These are phyloP conservation scores for Leccinellum albellum DNA, from an alignment of 768 basidiomycete genomes.

Conservation along the genomic window DNA sequence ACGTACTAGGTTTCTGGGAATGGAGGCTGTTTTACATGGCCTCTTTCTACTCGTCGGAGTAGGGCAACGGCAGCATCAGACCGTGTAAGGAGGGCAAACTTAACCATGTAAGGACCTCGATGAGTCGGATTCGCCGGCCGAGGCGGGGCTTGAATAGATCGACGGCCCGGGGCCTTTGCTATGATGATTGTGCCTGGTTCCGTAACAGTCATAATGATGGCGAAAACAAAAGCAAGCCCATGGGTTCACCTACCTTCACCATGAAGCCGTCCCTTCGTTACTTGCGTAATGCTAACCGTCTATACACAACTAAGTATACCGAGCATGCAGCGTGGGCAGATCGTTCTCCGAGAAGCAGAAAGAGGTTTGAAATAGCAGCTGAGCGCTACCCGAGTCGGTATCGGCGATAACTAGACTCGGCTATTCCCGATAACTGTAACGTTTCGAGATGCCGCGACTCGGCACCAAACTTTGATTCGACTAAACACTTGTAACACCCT, in stretches of 20 bases:
- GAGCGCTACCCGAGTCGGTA: too few species aligned
- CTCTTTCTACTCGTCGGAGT: background rate
- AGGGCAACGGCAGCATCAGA: too few species aligned
- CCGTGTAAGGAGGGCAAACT: too few species aligned
- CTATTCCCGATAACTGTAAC: conserved; percentile 13
- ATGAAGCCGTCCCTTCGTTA: background rate
- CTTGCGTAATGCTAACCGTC: background rate
- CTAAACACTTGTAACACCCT: background rate
- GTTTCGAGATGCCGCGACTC: conserved; percentile 16
- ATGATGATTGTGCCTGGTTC: background rate
- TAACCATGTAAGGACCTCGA: too few species aligned
- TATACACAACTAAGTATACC: too few species aligned
- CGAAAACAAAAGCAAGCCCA: background rate
- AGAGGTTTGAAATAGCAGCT: too few species aligned
- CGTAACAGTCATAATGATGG: background rate
- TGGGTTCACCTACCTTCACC: background rate
- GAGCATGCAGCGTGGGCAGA: background rate
- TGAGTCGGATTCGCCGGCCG: background rate
- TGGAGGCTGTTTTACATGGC: background rate
- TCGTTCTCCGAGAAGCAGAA: too few species aligned
- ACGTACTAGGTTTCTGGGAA: background rate
- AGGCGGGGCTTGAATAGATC: background rate
- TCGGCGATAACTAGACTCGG: background rate
- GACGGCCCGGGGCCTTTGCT: too few species aligned
- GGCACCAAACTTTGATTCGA: conserved; percentile 23